phyloP scores from a whole-genome alignment of 139 green algal genomes.

The Limnomonas spitsbergensis region DNA sequence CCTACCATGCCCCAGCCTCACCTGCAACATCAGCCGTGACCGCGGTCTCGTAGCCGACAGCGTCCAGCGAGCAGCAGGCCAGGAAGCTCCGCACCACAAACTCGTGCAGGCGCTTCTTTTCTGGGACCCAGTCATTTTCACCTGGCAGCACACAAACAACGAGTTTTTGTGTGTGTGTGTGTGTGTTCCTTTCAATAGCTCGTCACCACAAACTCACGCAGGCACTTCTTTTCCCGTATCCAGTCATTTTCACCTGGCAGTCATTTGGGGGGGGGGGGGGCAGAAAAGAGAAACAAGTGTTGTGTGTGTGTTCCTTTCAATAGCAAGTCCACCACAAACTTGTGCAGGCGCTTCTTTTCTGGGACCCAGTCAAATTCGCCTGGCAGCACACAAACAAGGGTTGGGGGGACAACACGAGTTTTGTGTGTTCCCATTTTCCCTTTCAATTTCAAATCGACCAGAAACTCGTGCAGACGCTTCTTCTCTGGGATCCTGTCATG shows the following conservation, averaged over 20 bases:
- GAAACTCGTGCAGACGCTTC: constrained; percentile 89
- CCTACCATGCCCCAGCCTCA: background rate
- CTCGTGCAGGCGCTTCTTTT: constrained; percentile 89
- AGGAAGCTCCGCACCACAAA: constrained; percentile 94
- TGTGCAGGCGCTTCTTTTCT: constrained; percentile 84
- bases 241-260: too few species aligned
- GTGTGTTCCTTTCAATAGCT: background rate
- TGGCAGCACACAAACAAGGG: background rate
- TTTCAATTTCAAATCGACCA: too few species aligned
- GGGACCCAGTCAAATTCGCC: constrained; percentile 40
- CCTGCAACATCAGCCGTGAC: constrained; percentile 36
- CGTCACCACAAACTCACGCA: constrained; percentile 92
- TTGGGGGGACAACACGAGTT: too few species aligned
- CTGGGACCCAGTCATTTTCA: constrained; percentile 42
- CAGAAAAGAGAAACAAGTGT: too few species aligned
- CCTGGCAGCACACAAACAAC: constrained; percentile 3
- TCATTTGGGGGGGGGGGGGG: too few species aligned
- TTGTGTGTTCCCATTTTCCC: too few species aligned
- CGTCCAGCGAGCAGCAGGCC: constrained; percentile 82
- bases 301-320: too few species aligned
- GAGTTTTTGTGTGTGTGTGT: constrained; percentile 10
- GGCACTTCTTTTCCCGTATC: constrained; percentile 57
- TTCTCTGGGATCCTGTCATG: constrained; percentile 66
- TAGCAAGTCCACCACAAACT: constrained; percentile 93
- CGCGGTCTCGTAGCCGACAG: constrained; percentile 82